Base-by-base conservation (phyloP, 352 stramenopile genomes). In the Aphanomyces invadans region DNA sequence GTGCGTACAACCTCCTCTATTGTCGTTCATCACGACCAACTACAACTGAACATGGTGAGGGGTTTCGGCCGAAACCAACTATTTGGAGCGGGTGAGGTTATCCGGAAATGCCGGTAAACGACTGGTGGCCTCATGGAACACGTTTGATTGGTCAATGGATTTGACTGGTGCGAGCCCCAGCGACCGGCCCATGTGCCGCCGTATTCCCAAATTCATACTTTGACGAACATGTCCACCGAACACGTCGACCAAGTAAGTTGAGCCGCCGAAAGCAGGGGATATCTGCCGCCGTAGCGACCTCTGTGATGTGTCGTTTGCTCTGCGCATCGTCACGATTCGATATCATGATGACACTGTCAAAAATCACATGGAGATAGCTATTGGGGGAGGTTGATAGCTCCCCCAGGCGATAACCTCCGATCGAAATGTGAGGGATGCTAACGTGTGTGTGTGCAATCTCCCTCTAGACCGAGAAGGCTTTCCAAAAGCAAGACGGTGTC, bases 401-500 rank as follows among this genome's bases (percentile, higher is more conserved):
- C 82, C 78, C 83, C 88, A 91, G 83, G 83, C 83, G 87, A 69
- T 91, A 85, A 91, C 83, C 80, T 81, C 45, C 65, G 33, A 21
- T 9, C 62, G 42, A 21, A n/a, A 54, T 65, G 70, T 70, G 39
- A 53, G 36, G n/a, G 21, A 52, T n/a, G 57, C 65, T 62, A 32
- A 49, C 57, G 28, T 26, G 42, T 17, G 21, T 31, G 57, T 54
- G 39, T 45, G 56, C 10, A 10, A 25, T n/a, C n/a, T n/a, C n/a
- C n/a, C n/a, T n/a, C n/a, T 76, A 99, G 92, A 96, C 88, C 80
- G 95, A 99, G 83, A 98, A 98, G 82, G 92, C 97, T 67, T 99
- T 98, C 95, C 97, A 99, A 85, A 98, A 98, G 88, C 97, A 99
- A 85, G 90, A 98, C 89, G 95, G 92, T 70, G 88, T 99, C 73